Conservation (phyloP, 257 asterid genomes). For the Solanum sejunctum region DNA sequence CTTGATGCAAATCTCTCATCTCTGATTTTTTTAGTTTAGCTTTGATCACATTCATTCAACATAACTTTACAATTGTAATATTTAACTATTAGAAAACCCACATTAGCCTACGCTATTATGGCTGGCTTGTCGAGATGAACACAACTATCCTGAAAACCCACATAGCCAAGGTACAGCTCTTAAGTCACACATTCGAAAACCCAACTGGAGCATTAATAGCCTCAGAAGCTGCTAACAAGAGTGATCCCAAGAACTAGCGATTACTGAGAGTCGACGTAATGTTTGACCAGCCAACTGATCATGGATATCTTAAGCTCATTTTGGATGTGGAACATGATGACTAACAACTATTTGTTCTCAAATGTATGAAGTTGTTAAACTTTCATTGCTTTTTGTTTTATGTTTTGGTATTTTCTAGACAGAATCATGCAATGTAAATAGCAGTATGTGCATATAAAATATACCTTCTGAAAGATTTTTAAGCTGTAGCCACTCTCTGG, state of each 20-base stretch:
- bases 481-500: background rate
- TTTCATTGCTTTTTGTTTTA: background rate
- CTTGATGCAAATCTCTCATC: background rate
- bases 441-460: background rate
- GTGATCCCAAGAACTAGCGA: background rate
- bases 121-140: background rate
- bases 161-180: background rate
- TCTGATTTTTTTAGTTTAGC: background rate
- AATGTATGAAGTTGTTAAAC: background rate
- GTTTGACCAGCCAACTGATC: background rate
- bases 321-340: background rate
- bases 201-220: background rate
- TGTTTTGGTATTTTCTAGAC: background rate
- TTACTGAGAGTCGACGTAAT: background rate
- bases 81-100: background rate
- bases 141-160: background rate
- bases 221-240: background rate
- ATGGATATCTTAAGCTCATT: background rate
- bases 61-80: background rate
- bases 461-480: background rate
- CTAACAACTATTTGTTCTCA: background rate
- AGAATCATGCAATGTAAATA: background rate
- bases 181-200: background rate
- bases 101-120: background rate
- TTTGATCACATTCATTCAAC: background rate